Base-by-base conservation (phyloP, 2,329 filamentous ascomycete species). In the Alternaria sp. region DNA sequence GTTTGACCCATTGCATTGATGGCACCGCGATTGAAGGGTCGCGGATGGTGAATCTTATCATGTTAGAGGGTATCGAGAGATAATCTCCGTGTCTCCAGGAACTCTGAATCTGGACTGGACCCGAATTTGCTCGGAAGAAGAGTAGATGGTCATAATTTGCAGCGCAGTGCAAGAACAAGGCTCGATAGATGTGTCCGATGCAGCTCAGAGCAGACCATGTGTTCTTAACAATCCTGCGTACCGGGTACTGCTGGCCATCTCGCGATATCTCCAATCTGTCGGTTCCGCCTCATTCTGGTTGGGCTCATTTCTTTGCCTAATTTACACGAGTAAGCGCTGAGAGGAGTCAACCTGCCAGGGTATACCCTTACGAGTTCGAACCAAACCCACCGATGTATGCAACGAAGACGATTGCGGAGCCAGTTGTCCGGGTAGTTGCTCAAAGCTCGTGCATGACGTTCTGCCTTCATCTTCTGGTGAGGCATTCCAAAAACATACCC, bases 311-410 rank as follows among this genome's bases (percentile, higher is more conserved):
- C 46, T 32, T 60, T 55, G 52, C 43, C 56, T 50, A 63, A 62
- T 53, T 50, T 63, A 40, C 60, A 66, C 60, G 60, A 60, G 60
- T 66, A 63, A 66, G 59, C 46, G 43, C 40, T 28, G 12, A n/a
- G 40, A 28, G 36, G 8, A 56, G 25, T 49, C 19, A 46, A 40
- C n/a, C 7, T 54, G 21, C 21, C 55, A 62, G 60, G 50, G 17
- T 54, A 49, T 25, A 28, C 55, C 60, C 57, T 46, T 54, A 32
- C 36, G 15, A 44, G 12, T 6, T 17, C 52, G 32, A 50, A 30
- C 30, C 17, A 21, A 49, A 23, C 17, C 25, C 26, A 62, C 44
- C 43, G 49, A 59, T 54, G 56, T 19, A 43, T 15, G 19, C 30
- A 52, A 21, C 19, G 49, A 36, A 52, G 30, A 25, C 30, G 49